Base-by-base conservation (phyloP, 805 yeast genomes). In the Cyberlindnera americana region DNA sequence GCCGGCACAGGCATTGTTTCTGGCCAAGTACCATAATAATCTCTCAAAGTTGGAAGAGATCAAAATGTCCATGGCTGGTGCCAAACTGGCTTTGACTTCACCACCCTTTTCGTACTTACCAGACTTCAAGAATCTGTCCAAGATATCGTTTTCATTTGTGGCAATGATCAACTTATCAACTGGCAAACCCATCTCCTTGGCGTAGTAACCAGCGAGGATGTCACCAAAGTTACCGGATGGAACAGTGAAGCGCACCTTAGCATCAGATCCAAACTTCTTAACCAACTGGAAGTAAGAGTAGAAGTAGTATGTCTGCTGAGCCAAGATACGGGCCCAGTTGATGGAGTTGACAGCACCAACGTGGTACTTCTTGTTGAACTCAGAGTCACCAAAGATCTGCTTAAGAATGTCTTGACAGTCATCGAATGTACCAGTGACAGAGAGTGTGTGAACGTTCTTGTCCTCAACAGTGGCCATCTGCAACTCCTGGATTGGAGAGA, bases 161-260 rank as follows among this genome's bases (percentile, higher is more conserved):
- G 98, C 98, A 56, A 93, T 87, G 55, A 90, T 83, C 52, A 93
- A 75, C 57, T 81, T 77, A 48, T 83, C 89, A 34, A 83, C 73
- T 37, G 98, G 98, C 49, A 93, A 73, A 27, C 99, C 99, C 98
- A 93, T 90, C 63, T 83, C 75, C 61, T 82, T 78, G 37, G 99
- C 98, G 61, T 77, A 93, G 65, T 81, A 93, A 44, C 99, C 99
- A 21, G 99, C 99, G 42, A 93, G 77, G 45, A 93, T 90, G 62
- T 93, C 99, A 62, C 99, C 99, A 64, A 93, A 93, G 74, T 93
- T 93, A 60, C 99, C 99, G 43, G 95, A 84, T 52, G 99, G 99
- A 33, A 93, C 99, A 32, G 93, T 95, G 60, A 77, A 93, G 52
- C 86, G 83, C 41, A 86, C 78, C 52, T 75, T 76, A 28, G 62